Base-by-base conservation (phyloP, 2,329 filamentous ascomycete species). In the Trichoderma atrobrunneum region DNA sequence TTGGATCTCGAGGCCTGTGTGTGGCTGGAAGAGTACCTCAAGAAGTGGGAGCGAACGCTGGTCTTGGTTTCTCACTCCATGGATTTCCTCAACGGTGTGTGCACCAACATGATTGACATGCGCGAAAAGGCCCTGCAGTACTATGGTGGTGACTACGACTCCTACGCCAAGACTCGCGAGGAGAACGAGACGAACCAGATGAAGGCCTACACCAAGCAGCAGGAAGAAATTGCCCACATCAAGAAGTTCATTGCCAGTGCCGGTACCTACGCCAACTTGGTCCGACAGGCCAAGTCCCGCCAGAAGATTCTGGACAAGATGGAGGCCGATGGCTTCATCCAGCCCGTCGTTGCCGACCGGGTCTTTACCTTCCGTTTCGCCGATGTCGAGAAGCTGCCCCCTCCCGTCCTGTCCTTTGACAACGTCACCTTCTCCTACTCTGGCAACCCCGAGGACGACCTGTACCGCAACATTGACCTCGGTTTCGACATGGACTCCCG, bases 251-350 rank as follows among this genome's bases (percentile, higher is more conserved):
- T 99, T 82, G 96, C 97, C 80, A 98, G 95, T 74, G 96, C 96
- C 72, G 96, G 97, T 95, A 99, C 96, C 74, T 99, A 99, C 81
- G 96, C 97, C 89, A 99, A 99, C 87, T 89, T 99, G 87, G 96
- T 99, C 81, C 90, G 93, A 83, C 96, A 99, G 86, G 97, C 97
- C 84, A 99, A 99, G 89, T 98, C 96, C 57, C 91, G 96, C 76
- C 96, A 99, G 85, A 99, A 99, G 93, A 98, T 98, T 84, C 89
- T 98, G 77, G 96, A 99, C 89, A 99, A 99, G 91, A 99, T 99
- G 96, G 95, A 98, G 88, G 96, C 97, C 78, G 96, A 99, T 79
- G 96, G 96, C 77, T 96, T 98, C 84, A 98, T 99, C 81, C 92
- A 99, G 85, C 93, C 94, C 72, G 94, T 99, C 74, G 84, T 88